Conservation (phyloP, 768 basidiomycete genomes). For the Trametes gibbosa region DNA sequence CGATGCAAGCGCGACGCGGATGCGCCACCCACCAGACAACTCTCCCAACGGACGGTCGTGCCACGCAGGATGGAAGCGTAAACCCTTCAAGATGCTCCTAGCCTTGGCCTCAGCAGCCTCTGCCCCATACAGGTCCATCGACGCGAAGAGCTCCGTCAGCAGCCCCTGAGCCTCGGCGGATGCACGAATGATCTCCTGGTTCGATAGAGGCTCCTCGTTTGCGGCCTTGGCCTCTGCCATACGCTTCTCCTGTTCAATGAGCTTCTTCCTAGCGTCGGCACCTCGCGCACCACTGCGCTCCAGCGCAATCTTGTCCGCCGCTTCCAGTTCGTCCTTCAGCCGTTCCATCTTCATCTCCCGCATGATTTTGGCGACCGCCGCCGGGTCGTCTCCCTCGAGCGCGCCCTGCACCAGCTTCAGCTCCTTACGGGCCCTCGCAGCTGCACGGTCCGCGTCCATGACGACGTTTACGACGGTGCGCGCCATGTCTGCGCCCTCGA, state of each 20-base stretch:
- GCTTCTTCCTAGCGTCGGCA: constrained; percentile 15
- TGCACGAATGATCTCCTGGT: constrained; percentile 3
- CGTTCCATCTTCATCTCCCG: constrained; percentile 73
- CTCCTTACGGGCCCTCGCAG: constrained; percentile 11
- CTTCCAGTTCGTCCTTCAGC: constrained; percentile 12
- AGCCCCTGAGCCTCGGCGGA: constrained; percentile 17
- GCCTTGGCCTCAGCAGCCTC: constrained; percentile 88
- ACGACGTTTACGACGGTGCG: constrained; percentile 10
- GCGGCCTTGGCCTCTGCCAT: constrained; percentile 13
- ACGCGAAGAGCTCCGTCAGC: constrained; percentile 21
- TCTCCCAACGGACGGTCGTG: constrained; percentile 14
- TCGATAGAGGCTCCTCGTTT: background rate
- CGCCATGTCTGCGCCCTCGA: constrained; percentile 40
- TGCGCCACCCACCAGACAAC: constrained; percentile 18
- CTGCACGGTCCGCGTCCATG: constrained; percentile 15
- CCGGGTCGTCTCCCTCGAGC: constrained; percentile 63
- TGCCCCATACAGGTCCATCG: constrained; percentile 19
- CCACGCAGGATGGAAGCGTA: constrained; percentile 9
- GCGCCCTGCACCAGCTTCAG: constrained; percentile 11
- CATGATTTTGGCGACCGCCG: constrained; percentile 94
- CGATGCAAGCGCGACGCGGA: constrained; percentile 49
- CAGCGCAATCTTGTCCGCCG: constrained; percentile 22
- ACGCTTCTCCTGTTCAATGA: constrained; percentile 19
- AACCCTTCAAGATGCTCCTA: constrained; percentile 44
- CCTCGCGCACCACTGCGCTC: constrained; percentile 22